phyloP scores from a whole-genome alignment of 805 yeast species.

The Kodamaea leandrae region DNA sequence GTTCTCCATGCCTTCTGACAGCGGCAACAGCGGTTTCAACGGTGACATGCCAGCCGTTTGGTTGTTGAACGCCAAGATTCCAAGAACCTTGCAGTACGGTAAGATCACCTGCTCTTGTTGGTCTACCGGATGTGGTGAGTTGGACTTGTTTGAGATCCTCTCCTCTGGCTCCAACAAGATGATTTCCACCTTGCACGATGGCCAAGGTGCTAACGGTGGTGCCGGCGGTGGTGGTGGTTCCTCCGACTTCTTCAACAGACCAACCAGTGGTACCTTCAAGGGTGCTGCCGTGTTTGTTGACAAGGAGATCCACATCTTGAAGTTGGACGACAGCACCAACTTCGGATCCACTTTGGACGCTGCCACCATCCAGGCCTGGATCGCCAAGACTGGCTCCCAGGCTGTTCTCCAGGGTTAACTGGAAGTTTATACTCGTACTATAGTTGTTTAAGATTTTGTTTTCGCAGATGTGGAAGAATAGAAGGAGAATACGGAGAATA shows the following conservation, averaged over 20 bases:
- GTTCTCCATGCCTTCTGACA: conserved; percentile 85
- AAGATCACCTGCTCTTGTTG: conserved; percentile 86
- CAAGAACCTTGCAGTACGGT: conserved; percentile 96
- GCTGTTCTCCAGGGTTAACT: conserved; percentile 24
- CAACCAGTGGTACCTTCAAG: conserved; percentile 70
- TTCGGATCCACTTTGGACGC: conserved; percentile 53
- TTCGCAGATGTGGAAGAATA: neutral
- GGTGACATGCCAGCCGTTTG: conserved; percentile 98
- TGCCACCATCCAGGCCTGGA: conserved; percentile 60
- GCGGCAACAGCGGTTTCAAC: conserved; percentile 51
- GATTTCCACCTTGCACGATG: conserved; percentile 79
- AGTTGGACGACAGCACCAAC: conserved; percentile 49
- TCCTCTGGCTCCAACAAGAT: conserved; percentile 71
- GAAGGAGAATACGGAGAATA: too few species aligned
- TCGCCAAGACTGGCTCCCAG: conserved; percentile 48
- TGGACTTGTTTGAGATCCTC: conserved; percentile 90
- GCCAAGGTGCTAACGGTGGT: conserved; percentile 63
- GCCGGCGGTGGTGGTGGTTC: conserved; percentile 81
- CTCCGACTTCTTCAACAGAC: conserved; percentile 84
- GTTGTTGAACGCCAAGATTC: conserved; percentile 92
- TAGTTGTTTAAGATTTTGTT: conserved; percentile 1
- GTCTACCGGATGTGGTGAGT: conserved; percentile 96
- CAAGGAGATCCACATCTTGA: conserved; percentile 55
- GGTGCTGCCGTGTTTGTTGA: conserved; percentile 82
- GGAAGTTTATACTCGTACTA: neutral